A percentile compares a stretch with the other conserved stretches of the same genome.
These are phyloP conservation scores for Tuber umbilicatum DNA, from an alignment of 495 filamentous ascomycete genomes.

Conservation along the genomic window DNA sequence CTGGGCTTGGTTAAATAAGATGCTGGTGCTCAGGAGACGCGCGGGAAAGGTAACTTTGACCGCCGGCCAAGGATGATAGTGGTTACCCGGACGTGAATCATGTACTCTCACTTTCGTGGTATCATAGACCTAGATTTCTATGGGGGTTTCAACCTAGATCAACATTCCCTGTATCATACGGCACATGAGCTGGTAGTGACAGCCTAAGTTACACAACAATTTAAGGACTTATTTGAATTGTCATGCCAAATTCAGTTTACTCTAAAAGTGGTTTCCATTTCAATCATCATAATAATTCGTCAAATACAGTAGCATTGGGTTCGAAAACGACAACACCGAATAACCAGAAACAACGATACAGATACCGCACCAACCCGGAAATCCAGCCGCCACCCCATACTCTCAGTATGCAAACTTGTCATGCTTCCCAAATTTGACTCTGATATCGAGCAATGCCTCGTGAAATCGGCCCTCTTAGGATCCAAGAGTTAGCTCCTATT, in stretches of 20 bases:
- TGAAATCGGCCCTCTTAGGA: constrained; percentile 73
- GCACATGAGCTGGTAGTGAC: neutral
- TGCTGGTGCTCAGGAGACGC: constrained; percentile 23
- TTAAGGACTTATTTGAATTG: neutral
- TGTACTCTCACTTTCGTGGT: neutral
- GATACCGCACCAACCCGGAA: neutral
- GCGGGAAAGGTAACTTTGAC: constrained; percentile 31
- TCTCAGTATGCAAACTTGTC: constrained; percentile 70
- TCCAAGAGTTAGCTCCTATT: constrained; percentile 14
- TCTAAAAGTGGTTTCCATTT: neutral
- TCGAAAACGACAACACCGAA: neutral
- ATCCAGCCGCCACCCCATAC: neutral
- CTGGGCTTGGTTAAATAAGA: constrained; percentile 7
- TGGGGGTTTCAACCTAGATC: neutral
- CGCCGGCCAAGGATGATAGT: neutral
- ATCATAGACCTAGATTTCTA: neutral
- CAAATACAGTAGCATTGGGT: neutral
- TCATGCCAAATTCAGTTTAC: neutral
- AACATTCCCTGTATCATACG: no score
- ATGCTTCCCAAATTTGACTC: constrained; percentile 82
- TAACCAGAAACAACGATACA: neutral
- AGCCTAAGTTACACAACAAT: neutral
- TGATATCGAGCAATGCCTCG: constrained; percentile 78
- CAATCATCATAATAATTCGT: neutral
- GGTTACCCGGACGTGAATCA: constrained; percentile 25